Evolutionary conservation across 2,329 filamentous ascomycete genomes (phyloP), one percentile per base, ranked within the genome.

Genomic region (Tolypocladium ovalisporum): DNA sequence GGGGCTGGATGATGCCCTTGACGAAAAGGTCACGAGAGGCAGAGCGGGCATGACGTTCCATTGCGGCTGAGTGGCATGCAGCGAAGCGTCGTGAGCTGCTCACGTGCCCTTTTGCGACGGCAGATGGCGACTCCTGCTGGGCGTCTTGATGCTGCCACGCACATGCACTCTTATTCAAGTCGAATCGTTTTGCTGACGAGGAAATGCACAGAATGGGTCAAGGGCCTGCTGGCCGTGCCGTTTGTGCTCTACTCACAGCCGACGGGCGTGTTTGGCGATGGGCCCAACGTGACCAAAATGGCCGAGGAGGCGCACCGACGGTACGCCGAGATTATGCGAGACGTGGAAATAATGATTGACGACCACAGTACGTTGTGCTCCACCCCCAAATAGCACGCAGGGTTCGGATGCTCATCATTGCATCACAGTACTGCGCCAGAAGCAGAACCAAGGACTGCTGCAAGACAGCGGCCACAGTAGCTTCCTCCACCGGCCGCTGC

Each of bases 171-270:
- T 8, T 15, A 19, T 9, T 29, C 27, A 19, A 29, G 2, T 29
- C 13, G 44, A 5, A n/a, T n/a, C 44, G 17, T 10, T n/a, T 8
- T 9, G 44, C 44, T 49, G 9, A 49, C 22, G n/a, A n/a, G n/a
- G n/a, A n/a, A n/a, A n/a, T n/a, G 29, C 22, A 24, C 39, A 85
- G 90, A 96, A 87, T 97, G 93, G 93, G 90, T 97, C 78, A 97
- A 99, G 75, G 89, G 88, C 42, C 82, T 97, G 4, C 79, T 97
- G 15, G 94, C 94, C 1, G 93, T 97, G 0, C 94, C 94, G 0
- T 99, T 99, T 69, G 93, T 99, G 42, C 83, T 99, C 56, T 91
- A 96, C 71, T 97, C 93, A 1, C 92, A 97, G 69, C 94, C 94
- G 4, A 95, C 90, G 1, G 90, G 90, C 24, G 84, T 91, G 47